Evolutionary conservation across 495 filamentous ascomycete species (phyloP), one percentile per base, ranked within the genome.

Genomic region (Hypoxylon subgilvum): DNA sequence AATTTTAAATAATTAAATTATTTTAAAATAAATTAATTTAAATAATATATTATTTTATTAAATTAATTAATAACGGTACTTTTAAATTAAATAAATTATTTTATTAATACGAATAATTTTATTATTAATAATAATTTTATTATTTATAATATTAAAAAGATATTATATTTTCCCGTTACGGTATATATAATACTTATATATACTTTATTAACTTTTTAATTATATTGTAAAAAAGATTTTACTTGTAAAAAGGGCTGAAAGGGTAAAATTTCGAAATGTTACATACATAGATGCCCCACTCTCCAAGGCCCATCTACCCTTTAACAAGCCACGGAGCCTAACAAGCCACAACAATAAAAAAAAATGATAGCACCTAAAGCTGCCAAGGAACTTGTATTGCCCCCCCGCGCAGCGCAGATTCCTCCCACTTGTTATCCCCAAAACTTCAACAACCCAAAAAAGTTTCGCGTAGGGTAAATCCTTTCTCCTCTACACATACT

Each of bases 161-260:
- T 5, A 30, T 30, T 30, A 30, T 30, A 30, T 30, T 5, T 30
- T 30, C 10, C 5, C 10, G 10, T 30, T 5, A 30, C 5, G 5
- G 5, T 30, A 30, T n/a, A n/a, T n/a, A n/a, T n/a, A 30, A 30
- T 30, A 30, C 27, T 5, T 30, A 30, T 5, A 30, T 30, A 30
- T 30, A 30, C 5, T 30, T 10, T 30, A 30, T 30, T 5, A 5
- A 30, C 10, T 30, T 30, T 5, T 30, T 30, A 30, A 30, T 30
- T 30, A 30, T 30, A n/a, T n/a, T n/a, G n/a, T n/a, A n/a, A n/a
- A n/a, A n/a, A 39, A 45, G 30, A 46, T 46, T 61, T 27, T 31
- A 46, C 48, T 42, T 59, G 41, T 52, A 48, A 61, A 35, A 54
- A 54, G 49, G 50, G 45, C 32, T 22, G 55, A 61, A 54, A 43